These are phyloP conservation scores for Cutaneotrichosporon daszewskae DNA, from an alignment of 1,284 basidiomycete species.

Conservation along the genomic window DNA sequence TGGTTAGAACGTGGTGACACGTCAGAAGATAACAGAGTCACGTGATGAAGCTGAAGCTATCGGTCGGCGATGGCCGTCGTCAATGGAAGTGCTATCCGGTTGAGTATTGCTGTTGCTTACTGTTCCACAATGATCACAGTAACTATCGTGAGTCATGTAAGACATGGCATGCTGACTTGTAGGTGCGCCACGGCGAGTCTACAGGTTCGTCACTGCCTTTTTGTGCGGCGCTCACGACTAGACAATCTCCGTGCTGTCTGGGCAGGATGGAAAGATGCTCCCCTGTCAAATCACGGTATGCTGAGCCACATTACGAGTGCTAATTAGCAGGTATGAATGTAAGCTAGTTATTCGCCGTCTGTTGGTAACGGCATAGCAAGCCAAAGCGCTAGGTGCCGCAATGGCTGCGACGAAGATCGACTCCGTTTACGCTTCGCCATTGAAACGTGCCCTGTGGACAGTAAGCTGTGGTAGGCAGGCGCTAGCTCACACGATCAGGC, in stretches of 20 bases:
- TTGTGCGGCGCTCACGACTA: conserved; percentile 1
- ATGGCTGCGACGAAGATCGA: conserved; percentile 58
- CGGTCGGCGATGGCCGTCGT: too few species aligned
- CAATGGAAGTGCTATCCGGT: too few species aligned
- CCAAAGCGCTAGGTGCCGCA: conserved; percentile 64
- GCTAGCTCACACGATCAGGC: conserved; percentile 21
- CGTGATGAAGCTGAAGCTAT: too few species aligned
- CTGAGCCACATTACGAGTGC: conserved; percentile 6
- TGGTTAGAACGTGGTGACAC: too few species aligned
- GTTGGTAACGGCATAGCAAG: conserved; percentile 58
- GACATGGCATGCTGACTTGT: conserved; percentile 1
- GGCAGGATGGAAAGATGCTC: conserved; percentile 80
- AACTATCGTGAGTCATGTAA: conserved; percentile 41
- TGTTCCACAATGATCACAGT: conserved; percentile 45
- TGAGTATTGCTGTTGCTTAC: neutral
- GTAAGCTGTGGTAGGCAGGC: conserved; percentile 16
- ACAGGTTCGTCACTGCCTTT: conserved; percentile 55
- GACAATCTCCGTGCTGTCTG: conserved; percentile 54
- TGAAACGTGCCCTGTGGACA: conserved; percentile 61
- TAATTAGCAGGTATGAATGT: conserved; percentile 59
- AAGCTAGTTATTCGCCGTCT: conserved; percentile 12
- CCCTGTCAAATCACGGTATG: conserved; percentile 74
- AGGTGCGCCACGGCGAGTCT: conserved; percentile 76
- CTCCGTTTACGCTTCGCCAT: conserved; percentile 70
- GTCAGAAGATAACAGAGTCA: too few species aligned